phyloP scores from a whole-genome alignment of 2,329 filamentous ascomycete species.

The Botrytis cinerea region DNA sequence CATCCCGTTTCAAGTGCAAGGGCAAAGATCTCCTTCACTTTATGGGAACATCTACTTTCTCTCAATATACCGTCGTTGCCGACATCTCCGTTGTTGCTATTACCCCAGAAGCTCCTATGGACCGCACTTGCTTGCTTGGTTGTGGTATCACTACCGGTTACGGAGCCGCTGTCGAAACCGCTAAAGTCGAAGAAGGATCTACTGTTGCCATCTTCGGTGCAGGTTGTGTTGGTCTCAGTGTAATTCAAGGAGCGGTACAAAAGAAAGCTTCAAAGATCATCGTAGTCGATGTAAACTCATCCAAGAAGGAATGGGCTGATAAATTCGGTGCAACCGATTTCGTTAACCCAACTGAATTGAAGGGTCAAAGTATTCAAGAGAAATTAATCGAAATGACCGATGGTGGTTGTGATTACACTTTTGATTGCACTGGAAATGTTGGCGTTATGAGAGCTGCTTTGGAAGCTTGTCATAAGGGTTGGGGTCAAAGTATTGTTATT shows the following conservation, averaged over 20 bases:
- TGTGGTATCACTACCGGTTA: constrained; percentile 99
- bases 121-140: constrained; percentile 91
- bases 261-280: constrained; percentile 52
- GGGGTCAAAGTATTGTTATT: constrained; percentile 97
- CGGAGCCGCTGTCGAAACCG: constrained; percentile 91
- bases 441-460: constrained; percentile 93
- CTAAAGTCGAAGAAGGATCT: constrained; percentile 85
- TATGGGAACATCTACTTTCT: constrained; percentile 99
- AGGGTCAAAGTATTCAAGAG: constrained; percentile 81
- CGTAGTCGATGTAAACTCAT: constrained; percentile 78
- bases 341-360: constrained; percentile 84
- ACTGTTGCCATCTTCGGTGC: constrained; percentile 93
- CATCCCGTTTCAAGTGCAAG: constrained; percentile 89
- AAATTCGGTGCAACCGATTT: constrained; percentile 98
- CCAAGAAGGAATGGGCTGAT: constrained; percentile 86
- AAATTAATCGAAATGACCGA: constrained; percentile 97
- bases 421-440: constrained; percentile 98
- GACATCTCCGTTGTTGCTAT: constrained; percentile 98
- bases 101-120: constrained; percentile 86
- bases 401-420: constrained; percentile 97
- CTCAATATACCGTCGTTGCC: constrained; percentile 96
- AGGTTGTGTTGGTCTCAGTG: constrained; percentile 91
- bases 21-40: constrained; percentile 96
- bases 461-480: constrained; percentile 98
- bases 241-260: constrained; percentile 86